Percentiles rank a stretch among this genome's conserved stretches.
phyloP scores from a whole-genome alignment of 768 basidiomycete genomes.

The Hygrophorus pudorinus region DNA sequence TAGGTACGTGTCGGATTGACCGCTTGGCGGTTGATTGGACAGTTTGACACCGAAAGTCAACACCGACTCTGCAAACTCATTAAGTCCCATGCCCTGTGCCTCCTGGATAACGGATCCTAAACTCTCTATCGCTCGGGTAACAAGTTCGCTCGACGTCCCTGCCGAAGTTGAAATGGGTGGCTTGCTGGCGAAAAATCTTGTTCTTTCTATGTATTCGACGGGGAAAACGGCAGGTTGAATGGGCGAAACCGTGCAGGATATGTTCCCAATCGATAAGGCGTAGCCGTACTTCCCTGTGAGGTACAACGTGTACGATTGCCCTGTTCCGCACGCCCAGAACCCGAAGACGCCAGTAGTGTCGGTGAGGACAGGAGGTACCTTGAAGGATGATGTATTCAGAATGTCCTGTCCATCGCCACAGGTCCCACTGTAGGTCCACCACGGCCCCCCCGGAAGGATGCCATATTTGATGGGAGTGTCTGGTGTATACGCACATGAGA shows the following conservation, averaged over 20 bases:
- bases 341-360: conserved; percentile 2
- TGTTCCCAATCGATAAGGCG: conserved; percentile 7
- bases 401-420: background rate
- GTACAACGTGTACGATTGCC: conserved; percentile 10
- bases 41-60: conserved; percentile 14
- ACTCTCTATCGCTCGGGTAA: conserved; percentile 4
- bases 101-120: conserved; percentile 8
- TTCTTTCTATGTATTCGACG: conserved; percentile 6
- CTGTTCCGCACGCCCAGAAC: conserved; percentile 12
- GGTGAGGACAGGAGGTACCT: background rate
- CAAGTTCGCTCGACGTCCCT: background rate
- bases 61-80: conserved; percentile 14
- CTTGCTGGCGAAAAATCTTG: background rate
- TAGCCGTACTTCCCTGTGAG: conserved; percentile 7
- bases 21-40: conserved; percentile 5
- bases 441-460: background rate
- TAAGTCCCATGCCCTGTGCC: conserved; percentile 8
- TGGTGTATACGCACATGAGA: conserved; percentile 13
- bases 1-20: conserved; percentile 5
- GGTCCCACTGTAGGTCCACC: background rate
- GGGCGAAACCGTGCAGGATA: conserved; percentile 12
- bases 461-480: conserved; percentile 1
- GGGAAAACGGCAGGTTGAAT: conserved; percentile 12
- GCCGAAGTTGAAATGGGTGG: background rate
- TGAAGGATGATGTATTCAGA: background rate